These are phyloP conservation scores for Sphagnum tenellum DNA, from an alignment of 225 moss, liverwort and hornwort genomes.

Conservation along the genomic window DNA sequence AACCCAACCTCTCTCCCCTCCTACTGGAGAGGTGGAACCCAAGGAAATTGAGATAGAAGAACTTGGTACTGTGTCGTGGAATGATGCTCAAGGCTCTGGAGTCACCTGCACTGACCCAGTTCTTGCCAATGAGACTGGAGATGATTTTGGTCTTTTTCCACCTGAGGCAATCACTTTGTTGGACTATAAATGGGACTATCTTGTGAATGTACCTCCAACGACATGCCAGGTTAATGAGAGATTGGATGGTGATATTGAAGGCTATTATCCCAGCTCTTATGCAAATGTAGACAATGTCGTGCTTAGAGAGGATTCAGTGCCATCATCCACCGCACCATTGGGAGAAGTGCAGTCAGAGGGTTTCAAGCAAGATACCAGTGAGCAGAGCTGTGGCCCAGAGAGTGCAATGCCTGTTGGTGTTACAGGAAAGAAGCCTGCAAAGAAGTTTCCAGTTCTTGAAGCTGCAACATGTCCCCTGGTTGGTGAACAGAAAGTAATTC, in stretches of 20 bases:
- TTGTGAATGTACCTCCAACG: conserved; percentile 29
- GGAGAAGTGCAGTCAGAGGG: neutral
- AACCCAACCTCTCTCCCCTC: conserved; percentile 13
- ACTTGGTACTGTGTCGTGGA: conserved; percentile 50
- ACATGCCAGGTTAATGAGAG: conserved; percentile 11
- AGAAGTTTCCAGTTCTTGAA: conserved; percentile 70
- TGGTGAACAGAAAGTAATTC: conserved; percentile 40
- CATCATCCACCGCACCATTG: too few relatives aligned
- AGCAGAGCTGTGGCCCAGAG: conserved; percentile 11
- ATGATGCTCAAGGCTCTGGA: conserved; percentile 44
- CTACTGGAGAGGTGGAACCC: conserved; percentile 18
- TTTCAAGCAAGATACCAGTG: too few relatives aligned
- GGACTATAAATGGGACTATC: conserved; percentile 35
- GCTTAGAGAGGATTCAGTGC: conserved; percentile 4
- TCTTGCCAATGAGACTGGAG: conserved; percentile 24
- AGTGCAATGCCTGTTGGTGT: conserved; percentile 9
- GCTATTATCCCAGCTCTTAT: conserved; percentile 7
- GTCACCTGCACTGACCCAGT: conserved; percentile 20
- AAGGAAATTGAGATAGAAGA: conserved; percentile 35
- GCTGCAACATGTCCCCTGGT: conserved; percentile 52
- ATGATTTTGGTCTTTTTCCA: conserved; percentile 23
- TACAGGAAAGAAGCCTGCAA: conserved; percentile 62
- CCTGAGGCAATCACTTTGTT: conserved; percentile 24
- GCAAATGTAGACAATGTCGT: conserved; percentile 9
- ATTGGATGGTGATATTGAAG: conserved; percentile 4